Evolutionary conservation across 768 basidiomycete species (phyloP).

Genomic region (Trametes punicea): DNA sequence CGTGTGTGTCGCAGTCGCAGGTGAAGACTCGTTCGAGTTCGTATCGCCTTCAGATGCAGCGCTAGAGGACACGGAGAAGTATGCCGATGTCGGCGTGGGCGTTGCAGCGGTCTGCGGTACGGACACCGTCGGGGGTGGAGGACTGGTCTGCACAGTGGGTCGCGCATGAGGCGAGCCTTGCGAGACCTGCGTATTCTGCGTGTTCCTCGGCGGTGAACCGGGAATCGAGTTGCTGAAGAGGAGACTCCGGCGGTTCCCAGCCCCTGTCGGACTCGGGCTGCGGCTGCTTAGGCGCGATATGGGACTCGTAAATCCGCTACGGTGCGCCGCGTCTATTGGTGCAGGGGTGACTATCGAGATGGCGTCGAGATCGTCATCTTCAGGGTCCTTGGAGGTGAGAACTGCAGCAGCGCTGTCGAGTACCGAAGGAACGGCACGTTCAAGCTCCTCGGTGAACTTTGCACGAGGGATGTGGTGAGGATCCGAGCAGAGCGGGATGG

Average conservation of each 20-base stretch:
- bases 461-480: slow-evolving; percentile 74
- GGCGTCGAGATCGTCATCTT: slow-evolving; percentile 48
- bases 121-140: slow-evolving; percentile 2
- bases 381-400: slow-evolving; percentile 39
- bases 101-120: slow-evolving; percentile 16
- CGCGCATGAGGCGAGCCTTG: slow-evolving; percentile 23
- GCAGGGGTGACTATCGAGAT: slow-evolving; percentile 64
- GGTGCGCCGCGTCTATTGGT: slow-evolving; percentile 30
- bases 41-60: slow-evolving; percentile 23
- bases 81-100: slow-evolving; percentile 46
- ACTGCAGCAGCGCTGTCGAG: slow-evolving; percentile 80
- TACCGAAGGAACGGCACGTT: slow-evolving; percentile 80
- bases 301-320: slow-evolving; percentile 63
- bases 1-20: slow-evolving; percentile 37
- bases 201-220: slow-evolving; percentile 13
- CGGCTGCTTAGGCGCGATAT: slow-evolving; percentile 61
- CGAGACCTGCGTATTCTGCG: no score
- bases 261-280: slow-evolving; percentile 58
- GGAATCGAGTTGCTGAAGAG: slow-evolving; percentile 31
- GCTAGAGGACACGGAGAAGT: slow-evolving; percentile 39
- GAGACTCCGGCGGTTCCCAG: slow-evolving; percentile 34
- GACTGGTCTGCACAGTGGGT: slow-evolving; percentile 29
- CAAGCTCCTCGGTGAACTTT: slow-evolving; percentile 69
- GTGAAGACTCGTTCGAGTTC: slow-evolving; percentile 35
- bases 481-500: slow-evolving; percentile 42